phyloP scores from a whole-genome alignment of 495 filamentous ascomycete genomes.

The Cercophora newfieldiana region DNA sequence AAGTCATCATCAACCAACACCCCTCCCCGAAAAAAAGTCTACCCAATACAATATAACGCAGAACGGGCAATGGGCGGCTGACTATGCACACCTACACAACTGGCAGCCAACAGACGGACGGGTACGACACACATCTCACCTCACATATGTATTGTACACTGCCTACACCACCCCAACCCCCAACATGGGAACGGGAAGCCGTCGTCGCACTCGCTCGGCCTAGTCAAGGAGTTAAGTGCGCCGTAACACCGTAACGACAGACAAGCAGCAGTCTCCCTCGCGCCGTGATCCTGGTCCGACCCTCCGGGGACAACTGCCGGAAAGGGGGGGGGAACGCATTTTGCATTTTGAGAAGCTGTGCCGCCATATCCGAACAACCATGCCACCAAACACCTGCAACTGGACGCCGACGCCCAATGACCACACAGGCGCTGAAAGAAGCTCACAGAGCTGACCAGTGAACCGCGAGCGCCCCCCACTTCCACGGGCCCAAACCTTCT shows the following conservation, averaged over 20 bases:
- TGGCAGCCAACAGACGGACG: not conserved
- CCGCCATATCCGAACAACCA: not conserved
- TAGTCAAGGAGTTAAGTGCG: not conserved
- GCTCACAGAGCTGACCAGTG: not conserved
- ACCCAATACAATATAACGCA: too few species aligned
- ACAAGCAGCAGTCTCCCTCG: not conserved
- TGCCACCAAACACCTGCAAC: too few species aligned
- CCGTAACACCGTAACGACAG: constrained; percentile 8
- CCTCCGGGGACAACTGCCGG: not conserved
- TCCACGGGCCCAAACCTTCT: not conserved
- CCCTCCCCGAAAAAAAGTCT: too few species aligned
- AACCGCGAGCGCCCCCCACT: not conserved
- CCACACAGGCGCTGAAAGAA: not conserved
- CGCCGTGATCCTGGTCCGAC: not conserved
- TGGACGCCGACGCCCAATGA: too few species aligned
- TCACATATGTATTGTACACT: too few species aligned
- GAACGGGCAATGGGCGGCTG: not conserved
- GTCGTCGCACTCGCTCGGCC: not conserved
- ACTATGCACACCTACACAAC: too few species aligned
- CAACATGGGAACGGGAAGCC: not conserved
- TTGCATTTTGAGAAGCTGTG: not conserved
- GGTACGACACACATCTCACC: not conserved
- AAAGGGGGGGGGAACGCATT: not conserved
- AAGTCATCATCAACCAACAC: not conserved
- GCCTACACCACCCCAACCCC: not conserved